Percentiles rank a stretch among this genome's conserved stretches.
Conservation (phyloP, 129 eudicot genomes). For the Flaveria sonorensis region DNA sequence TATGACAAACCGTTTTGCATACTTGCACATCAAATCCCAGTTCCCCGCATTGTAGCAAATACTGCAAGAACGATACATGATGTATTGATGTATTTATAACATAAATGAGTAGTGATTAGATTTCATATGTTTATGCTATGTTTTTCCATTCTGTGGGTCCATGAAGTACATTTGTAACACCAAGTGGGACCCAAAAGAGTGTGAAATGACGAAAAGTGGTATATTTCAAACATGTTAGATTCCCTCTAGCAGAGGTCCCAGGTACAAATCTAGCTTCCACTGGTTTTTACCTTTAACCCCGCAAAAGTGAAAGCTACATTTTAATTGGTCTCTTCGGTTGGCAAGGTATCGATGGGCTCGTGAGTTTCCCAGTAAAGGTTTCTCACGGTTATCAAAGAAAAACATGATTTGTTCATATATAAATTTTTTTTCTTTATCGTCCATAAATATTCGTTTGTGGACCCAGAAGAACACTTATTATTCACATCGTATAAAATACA, state of each 20-base stretch:
- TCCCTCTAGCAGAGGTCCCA: not conserved
- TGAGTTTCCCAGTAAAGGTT: not conserved
- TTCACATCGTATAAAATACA: not conserved
- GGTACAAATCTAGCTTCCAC: too few species aligned
- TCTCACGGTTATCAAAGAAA: not conserved
- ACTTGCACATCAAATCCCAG: conserved; percentile 75
- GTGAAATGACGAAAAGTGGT: not conserved
- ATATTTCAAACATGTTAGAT: not conserved
- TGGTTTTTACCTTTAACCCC: too few species aligned
- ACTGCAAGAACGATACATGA: conserved; percentile 46
- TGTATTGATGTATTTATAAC: not conserved
- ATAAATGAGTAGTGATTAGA: not conserved
- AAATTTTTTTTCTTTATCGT: too few species aligned
- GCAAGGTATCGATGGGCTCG: not conserved
- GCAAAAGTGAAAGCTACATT: not conserved
- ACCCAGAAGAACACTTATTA: not conserved
- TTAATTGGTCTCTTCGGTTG: not conserved
- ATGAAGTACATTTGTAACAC: not conserved
- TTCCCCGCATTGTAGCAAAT: conserved; percentile 62
- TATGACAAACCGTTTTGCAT: conserved; percentile 66
- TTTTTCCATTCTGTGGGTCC: not conserved
- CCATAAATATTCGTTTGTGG: not conserved
- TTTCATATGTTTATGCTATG: not conserved
- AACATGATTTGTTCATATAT: not conserved
- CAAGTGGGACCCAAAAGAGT: not conserved